phyloP scores from a whole-genome alignment of 2,329 filamentous ascomycete genomes.

The Penicillium sp. region DNA sequence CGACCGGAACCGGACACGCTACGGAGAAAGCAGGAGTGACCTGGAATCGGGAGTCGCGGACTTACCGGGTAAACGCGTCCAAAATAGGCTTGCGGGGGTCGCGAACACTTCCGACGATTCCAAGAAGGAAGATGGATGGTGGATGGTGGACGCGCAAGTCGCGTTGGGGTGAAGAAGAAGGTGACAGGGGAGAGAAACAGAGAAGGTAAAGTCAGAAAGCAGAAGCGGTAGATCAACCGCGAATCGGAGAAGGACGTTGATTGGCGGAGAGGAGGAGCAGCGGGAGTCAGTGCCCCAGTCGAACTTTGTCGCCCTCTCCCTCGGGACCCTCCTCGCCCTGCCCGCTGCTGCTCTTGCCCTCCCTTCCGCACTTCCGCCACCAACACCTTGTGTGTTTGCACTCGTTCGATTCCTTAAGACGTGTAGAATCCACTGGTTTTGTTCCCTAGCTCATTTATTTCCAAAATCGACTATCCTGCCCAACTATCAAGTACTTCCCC shows the following conservation, averaged over 20 bases:
- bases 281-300: constrained; percentile 18
- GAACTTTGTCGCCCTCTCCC: constrained; percentile 28
- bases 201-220: constrained; percentile 28
- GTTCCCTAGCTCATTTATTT: not conserved
- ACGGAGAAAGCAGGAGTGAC: constrained; percentile 6
- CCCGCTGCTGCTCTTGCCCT: constrained; percentile 27
- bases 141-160: constrained; percentile 10
- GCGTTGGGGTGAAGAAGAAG: constrained; percentile 9
- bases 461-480: not conserved
- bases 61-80: constrained; percentile 20
- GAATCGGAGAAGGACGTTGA: constrained; percentile 27
- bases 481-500: constrained; percentile 14
- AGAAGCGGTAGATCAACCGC: constrained; percentile 40
- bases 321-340: constrained; percentile 31
- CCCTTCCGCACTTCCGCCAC: constrained; percentile 12
- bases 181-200: constrained; percentile 9
- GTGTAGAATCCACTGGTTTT: constrained; percentile 38
- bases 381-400: constrained; percentile 59
- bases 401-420: constrained; percentile 58
- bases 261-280: constrained; percentile 41
- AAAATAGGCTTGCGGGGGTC: constrained; percentile 1
- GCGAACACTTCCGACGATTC: not conserved
- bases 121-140: not conserved
- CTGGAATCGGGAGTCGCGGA: constrained; percentile 7
- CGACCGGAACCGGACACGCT: constrained; percentile 4